Percentiles rank a stretch among this genome's conserved stretches.
phyloP scores from a whole-genome alignment of 768 basidiomycete genomes.

The Naganishia vishniacii region DNA sequence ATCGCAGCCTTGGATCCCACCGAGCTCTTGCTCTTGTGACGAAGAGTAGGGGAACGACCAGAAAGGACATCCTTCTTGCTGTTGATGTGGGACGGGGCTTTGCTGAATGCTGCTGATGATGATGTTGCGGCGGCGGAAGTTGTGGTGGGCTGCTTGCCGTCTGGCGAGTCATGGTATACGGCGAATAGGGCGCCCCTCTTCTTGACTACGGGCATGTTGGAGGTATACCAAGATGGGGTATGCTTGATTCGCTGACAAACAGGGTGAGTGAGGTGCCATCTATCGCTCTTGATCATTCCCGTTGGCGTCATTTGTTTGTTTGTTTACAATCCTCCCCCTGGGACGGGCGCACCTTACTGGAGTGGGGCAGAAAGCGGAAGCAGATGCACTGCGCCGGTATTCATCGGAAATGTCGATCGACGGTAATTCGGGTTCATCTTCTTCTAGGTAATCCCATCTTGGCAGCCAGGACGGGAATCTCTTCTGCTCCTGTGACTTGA shows the following conservation, averaged over 20 bases:
- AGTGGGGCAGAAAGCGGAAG: neutral
- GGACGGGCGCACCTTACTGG: too few species aligned
- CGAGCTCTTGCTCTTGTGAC: neutral
- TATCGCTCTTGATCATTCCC: too few species aligned
- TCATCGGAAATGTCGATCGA: neutral
- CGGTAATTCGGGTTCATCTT: too few species aligned
- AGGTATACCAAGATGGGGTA: neutral
- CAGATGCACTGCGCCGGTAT: neutral
- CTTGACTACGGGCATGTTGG: slow-evolving; percentile 44
- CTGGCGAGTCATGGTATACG: slow-evolving; percentile 42
- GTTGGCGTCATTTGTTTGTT: neutral
- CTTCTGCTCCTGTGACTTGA: too few species aligned
- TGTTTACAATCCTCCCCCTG: neutral
- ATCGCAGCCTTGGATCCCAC: neutral
- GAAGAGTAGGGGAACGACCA: neutral
- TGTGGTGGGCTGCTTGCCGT: too few species aligned
- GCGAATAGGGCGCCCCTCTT: slow-evolving; percentile 47
- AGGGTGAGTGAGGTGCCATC: too few species aligned
- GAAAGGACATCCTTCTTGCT: slow-evolving; percentile 14
- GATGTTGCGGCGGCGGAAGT: slow-evolving; percentile 1
- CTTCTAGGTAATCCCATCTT: too few species aligned
- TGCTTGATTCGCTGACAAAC: neutral
- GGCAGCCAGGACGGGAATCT: too few species aligned
- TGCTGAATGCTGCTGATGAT: neutral
- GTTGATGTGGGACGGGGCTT: neutral